Evolutionary conservation across 495 filamentous ascomycete genomes (phyloP).

Genomic region (Penicillium salamii): DNA sequence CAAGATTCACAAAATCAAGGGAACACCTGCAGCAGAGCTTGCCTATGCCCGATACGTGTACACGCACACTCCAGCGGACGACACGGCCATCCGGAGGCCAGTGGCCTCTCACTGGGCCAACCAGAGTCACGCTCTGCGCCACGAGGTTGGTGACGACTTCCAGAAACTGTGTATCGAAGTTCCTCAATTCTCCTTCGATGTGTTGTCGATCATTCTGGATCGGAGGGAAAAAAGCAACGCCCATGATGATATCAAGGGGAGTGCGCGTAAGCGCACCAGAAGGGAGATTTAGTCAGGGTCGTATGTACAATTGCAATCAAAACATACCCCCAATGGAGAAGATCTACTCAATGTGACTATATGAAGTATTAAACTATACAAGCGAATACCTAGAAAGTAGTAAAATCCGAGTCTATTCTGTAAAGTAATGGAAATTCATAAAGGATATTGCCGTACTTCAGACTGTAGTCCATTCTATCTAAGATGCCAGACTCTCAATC

Average conservation of each 20-base stretch:
- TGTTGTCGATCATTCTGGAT: conserved; percentile 69
- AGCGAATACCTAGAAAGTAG: not conserved
- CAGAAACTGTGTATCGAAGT: conserved; percentile 78
- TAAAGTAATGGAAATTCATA: too few relatives aligned
- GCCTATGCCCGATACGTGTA: conserved; percentile 90
- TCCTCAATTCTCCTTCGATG: conserved; percentile 87
- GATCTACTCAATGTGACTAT: too few relatives aligned
- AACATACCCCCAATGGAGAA: not conserved
- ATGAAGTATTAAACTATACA: too few relatives aligned
- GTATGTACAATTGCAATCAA: not conserved
- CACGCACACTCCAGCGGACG: conserved; percentile 64
- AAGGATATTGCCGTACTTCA: too few relatives aligned
- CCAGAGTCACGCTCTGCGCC: conserved; percentile 71
- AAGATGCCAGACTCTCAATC: conserved; percentile 52
- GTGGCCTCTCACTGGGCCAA: conserved; percentile 90
- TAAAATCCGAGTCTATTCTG: too few relatives aligned
- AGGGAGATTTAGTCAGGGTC: conserved; percentile 23
- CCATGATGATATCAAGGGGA: conserved; percentile 27
- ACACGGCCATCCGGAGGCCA: conserved; percentile 72
- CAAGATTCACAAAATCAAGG: conserved; percentile 87
- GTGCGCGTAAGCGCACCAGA: conserved; percentile 33
- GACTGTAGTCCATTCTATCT: too few relatives aligned
- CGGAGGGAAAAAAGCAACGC: conserved; percentile 55
- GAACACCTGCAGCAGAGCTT: conserved; percentile 82
- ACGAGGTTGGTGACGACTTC: conserved; percentile 82